Evolutionary conservation across 1,284 basidiomycete genomes (phyloP).

Genomic region (Pseudozyma tsukubaensis): DNA sequence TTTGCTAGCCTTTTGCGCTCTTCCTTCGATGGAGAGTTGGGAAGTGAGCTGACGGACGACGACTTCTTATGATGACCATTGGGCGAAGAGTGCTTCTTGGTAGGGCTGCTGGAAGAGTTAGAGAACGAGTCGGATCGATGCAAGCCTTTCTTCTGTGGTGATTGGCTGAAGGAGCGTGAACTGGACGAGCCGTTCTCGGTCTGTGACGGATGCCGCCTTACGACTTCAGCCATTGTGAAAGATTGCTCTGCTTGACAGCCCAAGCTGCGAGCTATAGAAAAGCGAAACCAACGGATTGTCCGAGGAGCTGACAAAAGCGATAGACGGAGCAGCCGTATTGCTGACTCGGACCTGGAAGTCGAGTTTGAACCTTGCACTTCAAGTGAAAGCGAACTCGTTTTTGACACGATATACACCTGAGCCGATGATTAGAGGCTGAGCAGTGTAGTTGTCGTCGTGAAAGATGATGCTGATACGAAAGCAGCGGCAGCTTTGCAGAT

Average conservation of each 20-base stretch:
- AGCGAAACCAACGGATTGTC: not conserved
- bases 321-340: too few relatives aligned
- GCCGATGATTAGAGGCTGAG: not conserved
- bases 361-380: too few relatives aligned
- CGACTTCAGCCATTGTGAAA: slow-evolving; percentile 44
- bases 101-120: slow-evolving; percentile 2
- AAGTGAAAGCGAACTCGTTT: too few relatives aligned
- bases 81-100: slow-evolving; percentile 15
- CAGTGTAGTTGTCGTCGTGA: not conserved
- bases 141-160: slow-evolving; percentile 35
- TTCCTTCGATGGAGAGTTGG: slow-evolving; percentile 31
- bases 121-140: slow-evolving; percentile 37
- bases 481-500: not conserved
- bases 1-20: slow-evolving; percentile 34
- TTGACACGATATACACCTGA: not conserved
- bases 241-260: not conserved
- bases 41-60: slow-evolving; percentile 8
- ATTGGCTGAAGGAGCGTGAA: slow-evolving; percentile 40
- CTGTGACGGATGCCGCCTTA: slow-evolving; percentile 33
- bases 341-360: too few relatives aligned
- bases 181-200: slow-evolving; percentile 17
- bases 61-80: slow-evolving; percentile 25
- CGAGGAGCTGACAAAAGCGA: too few relatives aligned
- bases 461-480: slow-evolving; percentile 1
- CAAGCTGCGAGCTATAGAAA: not conserved